Percentiles rank a stretch among this genome's conserved stretches.
Evolutionary conservation across 148 eudicot species (phyloP).

Genomic region (Agrostemma githago): DNA sequence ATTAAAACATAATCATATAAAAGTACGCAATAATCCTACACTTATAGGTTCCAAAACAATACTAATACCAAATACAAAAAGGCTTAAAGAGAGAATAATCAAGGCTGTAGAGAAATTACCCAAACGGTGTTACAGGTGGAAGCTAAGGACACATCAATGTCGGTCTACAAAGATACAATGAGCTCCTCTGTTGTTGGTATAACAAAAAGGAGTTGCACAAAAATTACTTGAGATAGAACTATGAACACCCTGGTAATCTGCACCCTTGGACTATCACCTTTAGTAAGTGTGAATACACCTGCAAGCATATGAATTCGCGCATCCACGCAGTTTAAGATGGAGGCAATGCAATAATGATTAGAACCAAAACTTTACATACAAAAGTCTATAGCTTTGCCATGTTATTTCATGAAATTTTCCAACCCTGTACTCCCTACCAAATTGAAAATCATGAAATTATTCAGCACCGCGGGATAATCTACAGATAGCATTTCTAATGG

Average conservation of each 20-base stretch:
- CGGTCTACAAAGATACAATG: too few species aligned
- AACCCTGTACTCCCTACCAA: conserved; percentile 4
- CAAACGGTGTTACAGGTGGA: too few species aligned
- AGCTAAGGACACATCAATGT: too few species aligned
- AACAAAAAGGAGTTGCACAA: neutral
- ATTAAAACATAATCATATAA: too few species aligned
- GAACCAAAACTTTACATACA: conserved; percentile 11
- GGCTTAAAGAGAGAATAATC: too few species aligned
- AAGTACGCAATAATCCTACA: too few species aligned
- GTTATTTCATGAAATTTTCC: neutral
- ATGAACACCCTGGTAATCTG: neutral
- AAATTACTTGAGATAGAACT: neutral
- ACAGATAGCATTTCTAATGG: conserved; percentile 24
- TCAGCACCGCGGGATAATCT: conserved; percentile 29
- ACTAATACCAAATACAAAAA: too few species aligned
- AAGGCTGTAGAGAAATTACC: too few species aligned
- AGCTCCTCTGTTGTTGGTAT: too few species aligned
- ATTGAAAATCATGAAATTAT: conserved; percentile 27
- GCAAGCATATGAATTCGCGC: too few species aligned
- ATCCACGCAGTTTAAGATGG: neutral
- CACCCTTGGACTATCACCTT: neutral
- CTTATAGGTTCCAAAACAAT: too few species aligned
- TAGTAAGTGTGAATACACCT: neutral
- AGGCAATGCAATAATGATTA: conserved; percentile 8
- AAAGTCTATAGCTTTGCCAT: conserved; percentile 2